These are phyloP conservation scores for Nematocida ironsii DNA, from an alignment of 371 early-diverging fungal species.

Conservation along the genomic window DNA sequence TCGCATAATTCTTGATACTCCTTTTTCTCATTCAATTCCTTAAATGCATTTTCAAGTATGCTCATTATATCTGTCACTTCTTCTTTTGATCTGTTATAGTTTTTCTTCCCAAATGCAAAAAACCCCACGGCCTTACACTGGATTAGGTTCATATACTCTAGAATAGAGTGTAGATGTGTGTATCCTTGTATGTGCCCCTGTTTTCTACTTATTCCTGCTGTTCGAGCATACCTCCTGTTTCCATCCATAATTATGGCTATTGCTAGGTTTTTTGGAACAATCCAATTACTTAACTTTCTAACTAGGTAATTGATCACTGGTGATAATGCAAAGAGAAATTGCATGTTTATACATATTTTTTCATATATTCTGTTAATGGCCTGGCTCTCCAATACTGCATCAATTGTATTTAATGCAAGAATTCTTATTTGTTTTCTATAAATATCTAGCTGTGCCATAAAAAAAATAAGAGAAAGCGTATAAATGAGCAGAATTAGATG, in stretches of 20 bases:
- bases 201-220: constrained; percentile 5
- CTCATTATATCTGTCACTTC: constrained; percentile 86
- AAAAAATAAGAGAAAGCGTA: neutral
- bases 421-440: neutral
- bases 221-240: constrained; percentile 81
- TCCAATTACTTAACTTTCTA: neutral
- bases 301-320: neutral
- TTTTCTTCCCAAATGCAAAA: constrained; percentile 92
- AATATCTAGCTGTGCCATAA: neutral
- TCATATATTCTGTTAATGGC: constrained; percentile 6
- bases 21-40: constrained; percentile 20
- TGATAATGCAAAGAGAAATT: neutral
- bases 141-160: constrained; percentile 79
- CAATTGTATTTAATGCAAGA: constrained; percentile 7
- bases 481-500: constrained; percentile 6
- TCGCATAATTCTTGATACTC: neutral
- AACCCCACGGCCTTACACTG: constrained; percentile 84
- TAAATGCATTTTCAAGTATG: constrained; percentile 76
- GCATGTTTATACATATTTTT: neutral
- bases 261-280: constrained; percentile 16
- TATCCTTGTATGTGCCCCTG: constrained; percentile 55
- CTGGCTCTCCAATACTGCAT: constrained; percentile 2
- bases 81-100: constrained; percentile 79
- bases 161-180: constrained; percentile 71
- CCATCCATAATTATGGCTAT: constrained; percentile 93